Conservation (phyloP, 2,329 filamentous ascomycete genomes). For the Podosphaera aphanis region DNA sequence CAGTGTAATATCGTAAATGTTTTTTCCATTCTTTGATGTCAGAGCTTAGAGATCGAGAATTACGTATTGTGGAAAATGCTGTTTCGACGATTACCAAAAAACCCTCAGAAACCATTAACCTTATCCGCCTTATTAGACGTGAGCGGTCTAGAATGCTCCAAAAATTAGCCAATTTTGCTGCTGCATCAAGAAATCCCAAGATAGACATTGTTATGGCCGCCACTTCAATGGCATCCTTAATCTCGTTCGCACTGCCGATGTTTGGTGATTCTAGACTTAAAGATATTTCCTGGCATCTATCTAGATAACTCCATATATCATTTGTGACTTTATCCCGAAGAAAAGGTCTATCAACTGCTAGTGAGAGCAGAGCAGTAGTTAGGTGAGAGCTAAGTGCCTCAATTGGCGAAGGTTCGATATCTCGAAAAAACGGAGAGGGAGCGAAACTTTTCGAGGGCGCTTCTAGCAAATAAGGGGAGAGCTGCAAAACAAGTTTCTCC, state of each 20-base stretch:
- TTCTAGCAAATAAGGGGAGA: constrained; percentile 69
- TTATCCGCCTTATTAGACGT: constrained; percentile 46
- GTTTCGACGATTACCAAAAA: constrained; percentile 76
- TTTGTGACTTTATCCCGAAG: constrained; percentile 43
- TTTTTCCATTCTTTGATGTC: constrained; percentile 68
- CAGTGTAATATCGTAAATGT: constrained; percentile 61
- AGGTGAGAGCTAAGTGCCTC: constrained; percentile 63
- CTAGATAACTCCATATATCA: constrained; percentile 48
- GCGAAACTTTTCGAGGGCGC: constrained; percentile 58
- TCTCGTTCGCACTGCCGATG: constrained; percentile 22
- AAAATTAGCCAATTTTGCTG: constrained; percentile 53
- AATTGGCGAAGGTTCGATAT: constrained; percentile 69
- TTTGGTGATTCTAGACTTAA: constrained; percentile 29
- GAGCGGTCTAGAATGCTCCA: constrained; percentile 59
- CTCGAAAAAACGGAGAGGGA: constrained; percentile 59
- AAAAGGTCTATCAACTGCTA: constrained; percentile 49
- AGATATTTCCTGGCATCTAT: constrained; percentile 41
- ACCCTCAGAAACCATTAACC: constrained; percentile 53
- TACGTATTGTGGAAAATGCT: constrained; percentile 72
- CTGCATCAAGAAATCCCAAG: constrained; percentile 73
- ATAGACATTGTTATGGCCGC: constrained; percentile 63
- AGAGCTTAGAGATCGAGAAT: constrained; percentile 41
- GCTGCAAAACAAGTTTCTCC: constrained; percentile 51
- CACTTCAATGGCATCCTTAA: constrained; percentile 43
- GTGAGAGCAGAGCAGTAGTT: constrained; percentile 54